These are phyloP conservation scores for Claviceps pazoutovae DNA, from an alignment of 2,329 filamentous ascomycete species.

Conservation along the genomic window DNA sequence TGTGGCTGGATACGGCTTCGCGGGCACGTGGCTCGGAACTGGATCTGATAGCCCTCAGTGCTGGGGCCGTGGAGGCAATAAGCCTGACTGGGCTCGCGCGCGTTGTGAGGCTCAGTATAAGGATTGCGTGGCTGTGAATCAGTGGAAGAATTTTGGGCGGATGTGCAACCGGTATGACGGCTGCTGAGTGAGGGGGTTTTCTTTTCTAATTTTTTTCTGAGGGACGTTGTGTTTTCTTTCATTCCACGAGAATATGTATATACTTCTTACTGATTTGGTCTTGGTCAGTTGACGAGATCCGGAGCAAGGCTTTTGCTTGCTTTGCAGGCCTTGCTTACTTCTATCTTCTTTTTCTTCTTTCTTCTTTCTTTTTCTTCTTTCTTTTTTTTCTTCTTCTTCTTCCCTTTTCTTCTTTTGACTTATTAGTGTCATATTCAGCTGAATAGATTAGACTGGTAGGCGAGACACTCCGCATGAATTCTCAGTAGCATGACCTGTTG, in stretches of 20 bases:
- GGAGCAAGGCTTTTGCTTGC: not conserved
- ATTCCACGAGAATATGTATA: not conserved
- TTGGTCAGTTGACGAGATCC: not conserved
- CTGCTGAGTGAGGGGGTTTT: constrained; percentile 6
- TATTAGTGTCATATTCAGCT: too few species aligned
- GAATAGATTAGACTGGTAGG: too few species aligned
- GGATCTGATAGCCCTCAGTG: constrained; percentile 7
- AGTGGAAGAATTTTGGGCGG: constrained; percentile 18
- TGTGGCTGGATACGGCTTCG: not conserved
- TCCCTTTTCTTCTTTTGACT: too few species aligned
- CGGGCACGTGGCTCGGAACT: constrained; percentile 6
- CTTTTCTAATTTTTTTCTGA: not conserved
- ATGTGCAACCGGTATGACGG: constrained; percentile 27
- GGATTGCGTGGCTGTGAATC: constrained; percentile 33
- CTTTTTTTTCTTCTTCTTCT: too few species aligned
- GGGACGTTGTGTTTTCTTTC: not conserved
- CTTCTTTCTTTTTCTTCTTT: too few species aligned
- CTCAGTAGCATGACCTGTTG: too few species aligned
- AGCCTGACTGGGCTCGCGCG: constrained; percentile 16
- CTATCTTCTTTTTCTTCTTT: too few species aligned
- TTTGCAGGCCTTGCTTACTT: not conserved
- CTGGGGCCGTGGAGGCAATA: constrained; percentile 18
- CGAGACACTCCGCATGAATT: too few species aligned
- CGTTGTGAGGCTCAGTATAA: constrained; percentile 36
- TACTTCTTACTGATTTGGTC: not conserved